Evolutionary conservation across 1,139 yeast species (phyloP).

Genomic region (Blastobotrys ciferrii): DNA sequence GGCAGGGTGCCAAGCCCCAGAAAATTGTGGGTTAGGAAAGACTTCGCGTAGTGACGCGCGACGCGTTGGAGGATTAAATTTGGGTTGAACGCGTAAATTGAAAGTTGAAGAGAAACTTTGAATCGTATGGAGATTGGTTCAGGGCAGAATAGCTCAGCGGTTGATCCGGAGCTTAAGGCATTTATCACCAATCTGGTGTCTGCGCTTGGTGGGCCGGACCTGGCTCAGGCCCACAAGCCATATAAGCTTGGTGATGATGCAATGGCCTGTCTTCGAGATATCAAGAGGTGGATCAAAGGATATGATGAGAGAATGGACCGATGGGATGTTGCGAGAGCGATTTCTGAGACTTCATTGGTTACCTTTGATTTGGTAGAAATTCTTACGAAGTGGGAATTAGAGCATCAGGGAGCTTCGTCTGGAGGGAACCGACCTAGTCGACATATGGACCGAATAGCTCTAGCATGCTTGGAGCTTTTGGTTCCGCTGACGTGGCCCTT

Average conservation of each 20-base stretch:
- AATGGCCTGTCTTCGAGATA: slow-evolving; percentile 79
- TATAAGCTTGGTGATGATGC: slow-evolving; percentile 92
- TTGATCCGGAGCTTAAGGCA: slow-evolving; percentile 48
- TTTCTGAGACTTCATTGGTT: slow-evolving; percentile 77
- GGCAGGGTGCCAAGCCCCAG: no score
- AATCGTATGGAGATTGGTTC: not conserved
- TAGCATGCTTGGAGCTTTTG: slow-evolving; percentile 71
- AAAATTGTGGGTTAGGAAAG: no score
- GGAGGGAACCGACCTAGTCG: slow-evolving; percentile 36
- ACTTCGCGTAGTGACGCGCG: slow-evolving; percentile 9
- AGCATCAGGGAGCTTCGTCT: slow-evolving; percentile 33
- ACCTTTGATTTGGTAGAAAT: slow-evolving; percentile 72
- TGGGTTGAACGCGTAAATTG: slow-evolving; percentile 7
- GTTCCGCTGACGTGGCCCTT: slow-evolving; percentile 89
- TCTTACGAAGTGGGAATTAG: slow-evolving; percentile 69
- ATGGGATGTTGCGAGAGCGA: slow-evolving; percentile 83
- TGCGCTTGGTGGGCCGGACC: slow-evolving; percentile 80
- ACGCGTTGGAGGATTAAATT: not conserved
- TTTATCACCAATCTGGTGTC: slow-evolving; percentile 71
- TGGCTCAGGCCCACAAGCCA: slow-evolving; percentile 50
- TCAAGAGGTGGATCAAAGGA: slow-evolving; percentile 80
- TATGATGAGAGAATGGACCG: slow-evolving; percentile 72
- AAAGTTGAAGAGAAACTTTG: not conserved
- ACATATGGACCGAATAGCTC: slow-evolving; percentile 55
- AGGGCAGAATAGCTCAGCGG: slow-evolving; percentile 14